phyloP scores from a whole-genome alignment of 306 rosid species.

The Chamaecrista fasciculata region DNA sequence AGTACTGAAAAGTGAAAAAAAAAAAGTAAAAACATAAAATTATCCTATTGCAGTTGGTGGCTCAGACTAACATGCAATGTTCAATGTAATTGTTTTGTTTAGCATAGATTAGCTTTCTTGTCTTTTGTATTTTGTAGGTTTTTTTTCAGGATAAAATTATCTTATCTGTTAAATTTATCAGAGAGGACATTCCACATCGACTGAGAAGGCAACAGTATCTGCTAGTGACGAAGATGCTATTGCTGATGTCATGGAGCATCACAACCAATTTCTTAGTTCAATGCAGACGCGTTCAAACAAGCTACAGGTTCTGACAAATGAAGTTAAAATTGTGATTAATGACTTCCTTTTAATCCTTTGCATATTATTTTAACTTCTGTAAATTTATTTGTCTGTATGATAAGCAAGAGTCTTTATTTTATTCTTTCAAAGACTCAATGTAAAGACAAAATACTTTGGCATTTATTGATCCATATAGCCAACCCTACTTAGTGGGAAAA shows the following conservation, averaged over 20 bases:
- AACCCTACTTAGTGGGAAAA: no score
- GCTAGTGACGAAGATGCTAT: conserved; percentile 84
- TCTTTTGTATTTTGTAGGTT: conserved; percentile 4
- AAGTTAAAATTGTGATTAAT: conserved; percentile 17
- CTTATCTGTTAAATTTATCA: conserved; percentile 46
- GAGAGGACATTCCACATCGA: conserved; percentile 64
- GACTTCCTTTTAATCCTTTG: conserved; percentile 6
- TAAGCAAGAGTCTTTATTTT: conserved; percentile 23
- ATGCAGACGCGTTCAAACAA: conserved; percentile 91
- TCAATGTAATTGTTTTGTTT: conserved; percentile 20
- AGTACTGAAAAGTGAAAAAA: not conserved
- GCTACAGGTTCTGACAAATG: conserved; percentile 65
- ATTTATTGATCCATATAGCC: no score
- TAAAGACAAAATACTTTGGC: no score
- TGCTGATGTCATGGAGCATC: conserved; percentile 77
- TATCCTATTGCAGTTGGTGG: not conserved
- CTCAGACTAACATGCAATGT: not conserved
- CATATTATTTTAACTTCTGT: conserved; percentile 19
- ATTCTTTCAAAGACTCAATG: conserved; percentile 12
- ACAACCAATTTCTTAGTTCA: conserved; percentile 74
- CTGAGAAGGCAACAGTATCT: conserved; percentile 74
- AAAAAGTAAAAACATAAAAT: no score
- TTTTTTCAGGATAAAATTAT: conserved; percentile 30
- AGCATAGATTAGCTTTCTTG: not conserved
- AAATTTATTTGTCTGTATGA: conserved; percentile 5